These are phyloP conservation scores for Alloascoidea africana DNA, from an alignment of 805 yeast genomes.

Conservation along the genomic window DNA sequence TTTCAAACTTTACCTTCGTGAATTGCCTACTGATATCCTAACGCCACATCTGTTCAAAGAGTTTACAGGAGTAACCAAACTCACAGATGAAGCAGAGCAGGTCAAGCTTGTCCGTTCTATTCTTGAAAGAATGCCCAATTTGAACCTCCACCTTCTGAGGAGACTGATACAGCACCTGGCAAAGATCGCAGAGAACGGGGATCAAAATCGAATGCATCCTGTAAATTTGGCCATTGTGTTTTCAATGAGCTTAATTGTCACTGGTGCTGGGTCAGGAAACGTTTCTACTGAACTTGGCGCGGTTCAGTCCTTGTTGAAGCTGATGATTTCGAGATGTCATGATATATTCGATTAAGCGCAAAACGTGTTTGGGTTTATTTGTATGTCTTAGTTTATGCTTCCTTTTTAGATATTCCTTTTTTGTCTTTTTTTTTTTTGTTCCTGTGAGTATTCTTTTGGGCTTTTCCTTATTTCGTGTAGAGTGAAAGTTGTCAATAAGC, in stretches of 20 bases:
- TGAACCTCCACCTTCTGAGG: slow-evolving; percentile 55
- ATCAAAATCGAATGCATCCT: slow-evolving; percentile 72
- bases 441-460: too few species aligned
- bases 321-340: too few species aligned
- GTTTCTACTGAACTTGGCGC: slow-evolving; percentile 38
- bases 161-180: slow-evolving; percentile 56
- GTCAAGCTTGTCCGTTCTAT: slow-evolving; percentile 14
- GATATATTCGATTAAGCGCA: too few species aligned
- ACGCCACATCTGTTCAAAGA: slow-evolving; percentile 49
- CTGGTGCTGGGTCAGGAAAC: slow-evolving; percentile 10
- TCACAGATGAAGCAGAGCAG: slow-evolving; percentile 11
- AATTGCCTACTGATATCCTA: slow-evolving; percentile 72
- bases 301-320: slow-evolving; percentile 34
- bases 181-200: slow-evolving; percentile 50
- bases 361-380: too few species aligned
- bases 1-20: slow-evolving; percentile 71
- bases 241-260: slow-evolving; percentile 40
- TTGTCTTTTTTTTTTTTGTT: too few species aligned
- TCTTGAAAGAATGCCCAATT: slow-evolving; percentile 36
- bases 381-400: too few species aligned
- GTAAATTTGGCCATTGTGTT: slow-evolving; percentile 86
- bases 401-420: too few species aligned
- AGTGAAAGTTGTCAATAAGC: too few species aligned
- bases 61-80: slow-evolving; percentile 23
- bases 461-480: too few species aligned